Conservation (phyloP, 2,329 filamentous ascomycete species). For the Ceratocystis albifundus region DNA sequence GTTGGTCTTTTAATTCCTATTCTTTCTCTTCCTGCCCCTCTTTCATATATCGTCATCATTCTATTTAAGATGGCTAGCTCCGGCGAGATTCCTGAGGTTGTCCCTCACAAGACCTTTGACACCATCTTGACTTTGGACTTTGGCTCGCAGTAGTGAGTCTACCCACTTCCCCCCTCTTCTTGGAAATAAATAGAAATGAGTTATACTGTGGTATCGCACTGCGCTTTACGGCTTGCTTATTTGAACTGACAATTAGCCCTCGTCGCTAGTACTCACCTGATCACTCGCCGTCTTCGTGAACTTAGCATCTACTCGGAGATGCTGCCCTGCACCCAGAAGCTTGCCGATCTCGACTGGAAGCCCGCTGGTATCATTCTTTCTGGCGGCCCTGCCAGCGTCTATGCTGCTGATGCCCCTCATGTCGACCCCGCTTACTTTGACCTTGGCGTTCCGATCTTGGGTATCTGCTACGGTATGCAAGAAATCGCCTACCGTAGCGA, state of each 20-base stretch:
- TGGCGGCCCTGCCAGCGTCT: constrained; percentile 57
- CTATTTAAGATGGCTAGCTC: constrained; percentile 17
- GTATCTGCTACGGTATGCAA: constrained; percentile 51
- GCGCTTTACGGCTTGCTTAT: not conserved
- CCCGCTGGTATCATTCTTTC: constrained; percentile 66
- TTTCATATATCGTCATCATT: not conserved
- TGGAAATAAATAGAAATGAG: not conserved
- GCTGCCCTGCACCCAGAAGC: constrained; percentile 75
- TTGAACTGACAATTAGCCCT: not conserved
- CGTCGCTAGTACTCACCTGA: constrained; percentile 58
- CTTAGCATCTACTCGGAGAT: constrained; percentile 79
- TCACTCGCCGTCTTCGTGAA: constrained; percentile 61
- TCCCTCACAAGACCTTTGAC: constrained; percentile 33
- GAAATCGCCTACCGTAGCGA: constrained; percentile 57
- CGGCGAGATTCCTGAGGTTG: constrained; percentile 20
- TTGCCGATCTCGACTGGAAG: constrained; percentile 63
- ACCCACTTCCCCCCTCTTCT: not conserved
- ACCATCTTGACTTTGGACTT: constrained; percentile 65
- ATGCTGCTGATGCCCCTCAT: constrained; percentile 61
- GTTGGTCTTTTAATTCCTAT: constrained; percentile 2
- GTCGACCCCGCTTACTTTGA: constrained; percentile 75
- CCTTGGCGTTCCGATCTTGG: constrained; percentile 44
- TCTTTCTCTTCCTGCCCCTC: not conserved
- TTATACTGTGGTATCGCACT: not conserved
- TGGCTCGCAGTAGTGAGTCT: constrained; percentile 33